Evolutionary conservation across 129 eudicot species (phyloP).

Genomic region (Saussurea involucrata): DNA sequence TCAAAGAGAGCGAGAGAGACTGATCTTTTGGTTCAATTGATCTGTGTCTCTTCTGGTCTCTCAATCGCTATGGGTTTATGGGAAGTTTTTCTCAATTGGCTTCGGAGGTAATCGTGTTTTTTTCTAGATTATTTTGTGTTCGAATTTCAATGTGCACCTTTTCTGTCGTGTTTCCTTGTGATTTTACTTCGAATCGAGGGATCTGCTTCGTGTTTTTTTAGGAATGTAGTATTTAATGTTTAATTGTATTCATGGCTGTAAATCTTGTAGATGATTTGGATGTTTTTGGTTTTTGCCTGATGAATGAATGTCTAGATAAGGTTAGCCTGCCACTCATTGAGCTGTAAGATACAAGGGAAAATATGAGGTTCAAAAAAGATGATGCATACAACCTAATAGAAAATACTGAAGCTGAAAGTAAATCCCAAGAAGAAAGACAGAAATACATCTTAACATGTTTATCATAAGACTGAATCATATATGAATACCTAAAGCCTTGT

Average conservation of each 20-base stretch:
- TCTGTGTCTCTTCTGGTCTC: constrained; percentile 9
- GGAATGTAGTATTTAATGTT: neutral
- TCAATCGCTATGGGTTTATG: constrained; percentile 70
- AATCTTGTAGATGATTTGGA: neutral
- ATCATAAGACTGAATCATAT: neutral
- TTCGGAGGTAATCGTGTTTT: constrained; percentile 63
- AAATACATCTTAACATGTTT: neutral
- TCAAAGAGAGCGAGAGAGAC: constrained; percentile 1
- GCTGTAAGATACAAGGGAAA: neutral
- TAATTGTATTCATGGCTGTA: neutral
- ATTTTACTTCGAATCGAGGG: neutral
- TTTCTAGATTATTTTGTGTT: neutral
- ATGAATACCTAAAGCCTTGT: neutral
- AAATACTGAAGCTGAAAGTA: neutral
- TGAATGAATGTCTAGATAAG: neutral
- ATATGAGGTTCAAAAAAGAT: neutral
- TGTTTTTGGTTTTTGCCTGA: neutral
- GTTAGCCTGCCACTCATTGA: neutral
- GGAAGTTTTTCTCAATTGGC: constrained; percentile 99
- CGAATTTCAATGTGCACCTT: neutral
- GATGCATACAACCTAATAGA: neutral
- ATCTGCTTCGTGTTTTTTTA: neutral
- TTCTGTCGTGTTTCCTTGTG: neutral
- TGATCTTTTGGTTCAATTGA: constrained; percentile 12
- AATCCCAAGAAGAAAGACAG: neutral